Base-by-base conservation (phyloP, 2,329 filamentous ascomycete genomes). In the Byssoonygena ceratinophila region DNA sequence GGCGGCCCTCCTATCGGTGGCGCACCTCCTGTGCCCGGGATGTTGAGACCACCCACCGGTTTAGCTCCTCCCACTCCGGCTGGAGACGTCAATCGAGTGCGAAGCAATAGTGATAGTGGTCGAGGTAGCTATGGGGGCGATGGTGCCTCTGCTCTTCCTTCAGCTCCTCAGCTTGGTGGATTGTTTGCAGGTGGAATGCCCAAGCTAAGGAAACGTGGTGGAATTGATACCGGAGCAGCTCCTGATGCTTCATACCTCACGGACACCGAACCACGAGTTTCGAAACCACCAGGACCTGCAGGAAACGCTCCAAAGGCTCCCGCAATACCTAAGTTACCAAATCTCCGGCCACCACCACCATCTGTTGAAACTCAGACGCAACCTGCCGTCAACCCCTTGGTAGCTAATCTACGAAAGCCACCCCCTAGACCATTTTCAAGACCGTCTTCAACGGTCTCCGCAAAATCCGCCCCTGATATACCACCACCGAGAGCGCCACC, bases 121-220 rank as follows among this genome's bases (percentile, higher is more conserved):
- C 56, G 58, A 58, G 64, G 63, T 25, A 61, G 64, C 14, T 16
- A 31, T n/a, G 37, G 23, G 20, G 62, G 66, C 14, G 65, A 63
- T 25, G 61, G 63, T 50, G 74, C 76, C 43, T 70, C 72, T 57
- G 71, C 75, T 55, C 64, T 65, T 36, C 65, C 83, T 20, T 69
- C 80, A 18, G 80, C 87, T 45, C 88, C 89, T 9, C 91, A 96
- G 66, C 69, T 97, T 9, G 91, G 76, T 27, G 92, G 92, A 1
- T 69, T 98, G 23, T 95, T 98, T 64, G 88, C 87, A 1, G 90
- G 88, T 32, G 92, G 91, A 34, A 97, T 97, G 80, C 92, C 92
- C 2, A 97, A 96, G 72, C 68, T 98, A 63, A 86, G 87, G 67
- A 96, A 94, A 73, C 85, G 88, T 52, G 90, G 87, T 45, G 85